These are phyloP conservation scores for Dictyostelium capitatum DNA, from an alignment of 78 protist genomes.

Conservation along the genomic window DNA sequence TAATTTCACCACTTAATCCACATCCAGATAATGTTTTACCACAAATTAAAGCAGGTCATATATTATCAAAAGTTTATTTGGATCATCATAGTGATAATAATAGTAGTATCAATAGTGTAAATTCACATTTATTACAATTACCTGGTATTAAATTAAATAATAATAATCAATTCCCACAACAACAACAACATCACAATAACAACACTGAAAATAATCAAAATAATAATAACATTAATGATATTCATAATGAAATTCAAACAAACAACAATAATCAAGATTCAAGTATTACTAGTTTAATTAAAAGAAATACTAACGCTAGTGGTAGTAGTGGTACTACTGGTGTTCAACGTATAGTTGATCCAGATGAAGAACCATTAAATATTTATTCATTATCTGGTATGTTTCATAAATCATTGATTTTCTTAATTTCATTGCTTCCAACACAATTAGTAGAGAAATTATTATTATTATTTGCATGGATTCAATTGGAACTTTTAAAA, in stretches of 20 bases:
- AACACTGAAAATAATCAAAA: background rate
- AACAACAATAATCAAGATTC: background rate
- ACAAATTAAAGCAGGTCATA: conserved; percentile 36
- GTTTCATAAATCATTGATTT: conserved; percentile 6
- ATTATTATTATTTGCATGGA: conserved; percentile 63
- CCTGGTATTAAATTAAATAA: background rate
- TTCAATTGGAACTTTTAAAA: conserved; percentile 48
- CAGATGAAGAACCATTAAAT: conserved; percentile 49
- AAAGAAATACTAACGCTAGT: too few relatives aligned
- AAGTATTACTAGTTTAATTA: background rate
- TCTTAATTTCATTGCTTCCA: conserved; percentile 47
- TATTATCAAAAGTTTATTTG: background rate
- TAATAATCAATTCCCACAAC: background rate
- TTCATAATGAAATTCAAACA: background rate
- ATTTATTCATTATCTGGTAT: conserved; percentile 20
- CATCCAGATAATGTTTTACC: background rate
- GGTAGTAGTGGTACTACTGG: too few relatives aligned
- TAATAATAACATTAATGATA: background rate
- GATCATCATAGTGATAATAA: conserved; percentile 5
- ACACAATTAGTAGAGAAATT: conserved; percentile 27
- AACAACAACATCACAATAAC: background rate
- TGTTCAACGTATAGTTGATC: conserved; percentile 20
- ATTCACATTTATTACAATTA: conserved; percentile 4
- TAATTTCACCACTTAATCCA: background rate
- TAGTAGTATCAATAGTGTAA: conserved; percentile 24